Base-by-base conservation (phyloP, 2,329 filamentous ascomycete species). In the Beauveria caledonica region DNA sequence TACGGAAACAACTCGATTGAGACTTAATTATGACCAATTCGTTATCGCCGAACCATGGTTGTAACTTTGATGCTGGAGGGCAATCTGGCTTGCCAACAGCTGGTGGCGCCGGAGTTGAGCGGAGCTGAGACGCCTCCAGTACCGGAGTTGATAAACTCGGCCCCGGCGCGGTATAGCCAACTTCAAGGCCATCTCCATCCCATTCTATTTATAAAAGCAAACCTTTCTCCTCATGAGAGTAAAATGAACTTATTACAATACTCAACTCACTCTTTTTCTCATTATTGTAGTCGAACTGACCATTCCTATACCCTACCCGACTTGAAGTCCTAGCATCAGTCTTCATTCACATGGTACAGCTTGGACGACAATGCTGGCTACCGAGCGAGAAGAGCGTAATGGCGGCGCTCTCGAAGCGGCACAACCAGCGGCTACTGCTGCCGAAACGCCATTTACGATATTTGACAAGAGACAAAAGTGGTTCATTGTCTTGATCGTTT, bases 391-490 rank as follows among this genome's bases (percentile, higher is more conserved):
- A 13, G 25, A 23, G 10, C 33, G 11, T 19, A 23, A 33, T 25
- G 55, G 33, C 48, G 39, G 7, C 9, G 17, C 17, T 53, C 59
- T 56, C 29, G 49, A 53, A 52, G 52, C 50, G 53, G 33, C 58
- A 49, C 40, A 29, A 21, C 27, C 23, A 6, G 19, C 54, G 40
- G 9, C 36, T 13, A 29, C 23, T n/a, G 54, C 25, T 7, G 50
- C 62, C 1, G 62, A 64, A 46, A 68, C 70, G 46, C 78, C 77
- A 0, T 78, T 77, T 63, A 82, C 73, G 64, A 79, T 83, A 25
- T 82, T 82, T 27, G 78, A 80, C 64, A 73, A 69, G 39, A 68
- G 73, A 5, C 80, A 83, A 66, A 80, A 78, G 62, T 70, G 72
- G 3, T 21, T 82, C 0, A 78, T 83, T 27, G 71, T 82, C 0